Base-by-base conservation (phyloP, 805 yeast species). In the Pichia paraexigua region DNA sequence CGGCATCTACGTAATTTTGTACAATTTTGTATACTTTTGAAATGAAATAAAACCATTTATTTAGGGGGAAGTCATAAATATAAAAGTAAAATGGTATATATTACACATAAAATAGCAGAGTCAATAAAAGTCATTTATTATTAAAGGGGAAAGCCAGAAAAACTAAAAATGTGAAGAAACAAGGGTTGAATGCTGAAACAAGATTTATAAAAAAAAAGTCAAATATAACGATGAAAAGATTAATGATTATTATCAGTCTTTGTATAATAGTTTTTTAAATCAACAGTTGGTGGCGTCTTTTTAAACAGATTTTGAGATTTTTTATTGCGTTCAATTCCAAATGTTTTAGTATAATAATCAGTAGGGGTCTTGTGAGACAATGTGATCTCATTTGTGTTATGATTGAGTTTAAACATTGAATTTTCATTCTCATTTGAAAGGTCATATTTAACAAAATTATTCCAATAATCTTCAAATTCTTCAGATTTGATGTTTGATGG, bases 381-480 rank as follows among this genome's bases (percentile, higher is more conserved):
- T 11, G 63, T 56, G 12, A 64, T 58, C 9, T 60, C 52, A 22
- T 56, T 54, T 12, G 66, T 58, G 22, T 55, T 35, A 21, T 56
- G 55, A 87, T 94, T 83, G 78, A 85, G 85, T 69, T 77, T 80
- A 63, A 84, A 75, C 39, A 35, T 35, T n/a, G 39, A 35, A 35
- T 35, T 35, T 65, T 82, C 87, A 43, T 86, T 83, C 10, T 47
- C 45, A 2, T 30, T 43, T 22, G 47, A 20, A 18, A 54, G 21
- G 22, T 52, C 54, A 20, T 35, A 18, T 18, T 54, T 18, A 28
- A 42, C 43, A 28, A 79, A 78, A 56, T 88, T 83, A 25, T 63
- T 62, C 96, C 96, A 89, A 53, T 86, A 73, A 53, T 80, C 85
- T 57, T 85, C 84, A 64, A 85, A 87, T 56, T 87, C 94, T 37